phyloP scores from a whole-genome alignment of 371 early-diverging fungal species.

The Mucor circinelloides region DNA sequence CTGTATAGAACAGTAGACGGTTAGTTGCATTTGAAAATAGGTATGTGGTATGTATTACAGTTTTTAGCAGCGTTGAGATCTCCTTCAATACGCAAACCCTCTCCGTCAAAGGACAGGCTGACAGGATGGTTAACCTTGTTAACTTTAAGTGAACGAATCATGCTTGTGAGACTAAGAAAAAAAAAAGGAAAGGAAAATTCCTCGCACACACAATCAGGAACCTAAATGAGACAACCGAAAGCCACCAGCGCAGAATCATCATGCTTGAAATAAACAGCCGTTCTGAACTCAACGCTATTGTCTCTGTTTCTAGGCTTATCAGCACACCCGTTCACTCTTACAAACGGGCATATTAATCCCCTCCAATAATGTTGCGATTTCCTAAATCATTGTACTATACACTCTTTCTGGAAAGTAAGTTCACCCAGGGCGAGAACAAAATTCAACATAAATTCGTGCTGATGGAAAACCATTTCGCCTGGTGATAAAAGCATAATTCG shows the following conservation, averaged over 20 bases:
- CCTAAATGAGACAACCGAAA: not conserved
- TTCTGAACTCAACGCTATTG: not conserved
- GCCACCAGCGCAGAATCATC: not conserved
- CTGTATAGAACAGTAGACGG: not conserved
- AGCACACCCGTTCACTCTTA: too few species aligned
- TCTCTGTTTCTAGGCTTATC: too few species aligned
- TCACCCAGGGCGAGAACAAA: too few species aligned
- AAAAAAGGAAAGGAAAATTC: not conserved
- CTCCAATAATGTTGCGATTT: not conserved
- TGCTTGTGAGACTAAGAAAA: conserved; percentile 4
- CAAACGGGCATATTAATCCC: not conserved
- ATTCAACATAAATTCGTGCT: too few species aligned
- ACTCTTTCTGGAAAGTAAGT: too few species aligned
- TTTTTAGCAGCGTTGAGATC: conserved; percentile 35
- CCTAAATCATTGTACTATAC: too few species aligned
- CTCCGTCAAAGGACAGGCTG: conserved; percentile 38
- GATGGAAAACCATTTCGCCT: too few species aligned
- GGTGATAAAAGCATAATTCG: too few species aligned
- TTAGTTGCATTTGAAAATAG: not conserved
- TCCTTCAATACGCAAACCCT: conserved; percentile 54
- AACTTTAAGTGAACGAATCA: conserved; percentile 35
- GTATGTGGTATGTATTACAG: conserved; percentile 21
- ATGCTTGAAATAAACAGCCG: not conserved
- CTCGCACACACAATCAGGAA: not conserved
- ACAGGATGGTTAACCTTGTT: conserved; percentile 40